These are phyloP conservation scores for Friedmanniomyces simplex DNA, from an alignment of 495 filamentous ascomycete genomes.

Conservation along the genomic window DNA sequence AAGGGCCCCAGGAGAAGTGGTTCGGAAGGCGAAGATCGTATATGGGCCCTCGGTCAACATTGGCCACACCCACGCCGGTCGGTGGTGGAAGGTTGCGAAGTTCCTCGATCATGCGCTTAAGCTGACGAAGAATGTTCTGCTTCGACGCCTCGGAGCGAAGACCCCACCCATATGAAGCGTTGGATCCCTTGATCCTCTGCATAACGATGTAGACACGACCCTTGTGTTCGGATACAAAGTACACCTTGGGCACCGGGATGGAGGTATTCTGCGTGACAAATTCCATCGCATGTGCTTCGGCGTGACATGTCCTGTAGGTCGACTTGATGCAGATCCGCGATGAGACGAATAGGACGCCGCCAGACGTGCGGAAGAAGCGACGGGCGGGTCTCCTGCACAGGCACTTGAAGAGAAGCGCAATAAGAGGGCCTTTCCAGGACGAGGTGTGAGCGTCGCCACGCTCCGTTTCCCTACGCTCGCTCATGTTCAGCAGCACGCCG, in stretches of 20 bases:
- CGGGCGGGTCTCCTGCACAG: no score
- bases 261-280: constrained; percentile 39
- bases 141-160: constrained; percentile 33
- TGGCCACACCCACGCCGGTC: constrained; percentile 24
- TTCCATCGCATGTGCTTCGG: constrained; percentile 28
- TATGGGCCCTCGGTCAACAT: background rate
- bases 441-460: no score
- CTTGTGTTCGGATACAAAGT: constrained; percentile 38
- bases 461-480: no score
- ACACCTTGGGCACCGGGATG: constrained; percentile 42
- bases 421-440: no score
- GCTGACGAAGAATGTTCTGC: constrained; percentile 36
- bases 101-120: constrained; percentile 33
- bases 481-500: no score
- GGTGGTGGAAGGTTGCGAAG: constrained; percentile 35
- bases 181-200: constrained; percentile 40
- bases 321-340: no score
- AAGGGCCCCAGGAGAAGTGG: background rate
- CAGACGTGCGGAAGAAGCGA: no score
- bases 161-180: constrained; percentile 10
- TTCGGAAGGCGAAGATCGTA: background rate
- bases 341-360: no score
- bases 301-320: background rate
- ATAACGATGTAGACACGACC: constrained; percentile 42
- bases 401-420: no score